Evolutionary conservation across 1,284 basidiomycete genomes (phyloP), one percentile per base, ranked within the genome.

Genomic region (Ceratobasidium sp.): DNA sequence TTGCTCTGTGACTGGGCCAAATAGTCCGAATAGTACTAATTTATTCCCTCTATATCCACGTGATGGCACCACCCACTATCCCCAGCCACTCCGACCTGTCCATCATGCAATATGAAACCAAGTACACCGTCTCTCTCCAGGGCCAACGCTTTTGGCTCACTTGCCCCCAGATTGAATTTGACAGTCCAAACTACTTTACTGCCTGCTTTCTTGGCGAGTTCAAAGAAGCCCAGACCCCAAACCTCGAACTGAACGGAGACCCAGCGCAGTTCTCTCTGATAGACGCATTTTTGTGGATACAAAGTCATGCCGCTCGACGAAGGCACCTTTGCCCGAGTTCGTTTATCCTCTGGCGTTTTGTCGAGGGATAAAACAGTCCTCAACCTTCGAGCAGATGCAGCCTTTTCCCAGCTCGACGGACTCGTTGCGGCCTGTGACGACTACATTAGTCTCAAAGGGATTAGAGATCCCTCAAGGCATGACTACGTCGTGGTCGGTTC

Each of bases 381-480:
- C 31, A 65, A 65, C 25, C 27, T 65, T 3, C 45, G 47, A 8
- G 35, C 13, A 3, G 60, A 65, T 65, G 60, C 60, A 12, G 17
- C 31, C 3, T 65, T 65, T 35, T 65, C 52, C 27, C 31, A 32
- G 4, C 31, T 65, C 20, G 60, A 65, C 7, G 60, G 35, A 10
- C 22, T 65, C 13, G 47, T 42, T 13, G 38, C 27, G 20, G n/a
- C 35, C 22, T 29, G 35, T 17, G 58, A 64, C 32, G 45, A 35
- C 5, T 31, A 50, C 22, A 52, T 35, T 17, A 29, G n/a, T n/a
- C 25, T 35, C 34, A 20, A 25, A 35, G 15, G 35, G 13, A 27
- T 29, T 25, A 15, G 58, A 64, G 31, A 15, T 20, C 45, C 20
- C 22, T 47, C 45, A 12, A 20, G 45, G 45, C 22, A 20, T 22